Evolutionary conservation across 768 basidiomycete species (phyloP), one percentile per base, ranked within the genome.

Genomic region (Macrolepiota dolichaula): DNA sequence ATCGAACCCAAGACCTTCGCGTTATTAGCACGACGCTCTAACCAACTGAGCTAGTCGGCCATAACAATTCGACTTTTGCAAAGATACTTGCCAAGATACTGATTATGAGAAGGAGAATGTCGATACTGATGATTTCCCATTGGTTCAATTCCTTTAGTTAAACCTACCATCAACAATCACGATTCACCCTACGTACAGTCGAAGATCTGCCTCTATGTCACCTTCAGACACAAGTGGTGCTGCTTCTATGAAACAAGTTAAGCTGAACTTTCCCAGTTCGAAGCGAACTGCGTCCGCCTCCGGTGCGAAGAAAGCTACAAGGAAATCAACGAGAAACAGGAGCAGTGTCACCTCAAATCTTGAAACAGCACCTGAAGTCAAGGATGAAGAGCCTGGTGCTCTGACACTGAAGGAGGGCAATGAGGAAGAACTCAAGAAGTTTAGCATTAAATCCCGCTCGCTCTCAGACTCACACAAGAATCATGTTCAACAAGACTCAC

Each of bases 41-140:
- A 91, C 89, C 89, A 90, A 79, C 89, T 91, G 89, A 91, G 89
- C 89, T 89, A 91, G 86, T 84, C 88, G 87, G 88, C 88, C 88
- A 22, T 10, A 44, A 10, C 3, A 7, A 0, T 17, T 22, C n/a
- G 1, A 0, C 19, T 42, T n/a, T n/a, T n/a, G n/a, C n/a, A n/a
- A n/a, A 32, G 29, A 32, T 32, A 32, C n/a, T n/a, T n/a, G 29
- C 29, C 29, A 32, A 32, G 7, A 32, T 32, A 32, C 29, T 3
- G 29, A 7, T 32, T 3, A 3, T 32, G 29, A 7, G 3, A 32
- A 32, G 3, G 29, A 32, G 3, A 7, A 3, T 32, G 29, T 32
- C 19, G 19, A 19, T 19, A 17, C 42, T 44, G 42, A 44, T n/a
- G 9, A 7, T 44, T 44, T 49, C 47, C 47, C 25, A 13, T 12